These are phyloP conservation scores for Cicer yamashitae DNA, from an alignment of 306 rosid genomes.

Conservation along the genomic window DNA sequence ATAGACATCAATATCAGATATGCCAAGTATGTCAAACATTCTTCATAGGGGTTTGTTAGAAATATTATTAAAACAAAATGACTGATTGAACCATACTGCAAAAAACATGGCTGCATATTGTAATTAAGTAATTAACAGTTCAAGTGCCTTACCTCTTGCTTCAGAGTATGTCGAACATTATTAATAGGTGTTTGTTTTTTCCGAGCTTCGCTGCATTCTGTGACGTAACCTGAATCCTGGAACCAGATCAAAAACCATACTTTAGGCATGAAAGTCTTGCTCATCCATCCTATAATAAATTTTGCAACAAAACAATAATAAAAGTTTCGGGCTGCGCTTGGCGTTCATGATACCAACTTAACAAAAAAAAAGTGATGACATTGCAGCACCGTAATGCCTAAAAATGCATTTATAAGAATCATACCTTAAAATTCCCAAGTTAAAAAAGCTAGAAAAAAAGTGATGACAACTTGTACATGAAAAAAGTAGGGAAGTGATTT, in stretches of 20 bases:
- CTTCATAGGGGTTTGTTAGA: too few species aligned
- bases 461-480: conserved; percentile 21
- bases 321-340: background rate
- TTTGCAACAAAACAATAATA: background rate
- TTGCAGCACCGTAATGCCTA: conserved; percentile 13
- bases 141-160: conserved; percentile 69
- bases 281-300: background rate
- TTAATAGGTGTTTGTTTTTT: conserved; percentile 57
- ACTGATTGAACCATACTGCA: conserved; percentile 15
- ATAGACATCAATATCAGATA: background rate
- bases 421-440: conserved; percentile 3
- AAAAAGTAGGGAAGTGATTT: conserved; percentile 13
- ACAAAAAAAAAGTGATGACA: background rate
- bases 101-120: conserved; percentile 13
- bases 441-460: background rate
- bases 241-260: conserved; percentile 45
- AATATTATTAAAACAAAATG: conserved; percentile 16
- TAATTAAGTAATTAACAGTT: conserved; percentile 32
- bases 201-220: conserved; percentile 52
- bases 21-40: too few species aligned
- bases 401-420: conserved; percentile 1
- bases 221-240: conserved; percentile 66
- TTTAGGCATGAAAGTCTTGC: conserved; percentile 29
- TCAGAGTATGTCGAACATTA: conserved; percentile 63
- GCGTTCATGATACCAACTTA: background rate